Evolutionary conservation across 345 rosid genomes (phyloP), one percentile per base, ranked within the genome.

Genomic region (Sisymbrium irio): DNA sequence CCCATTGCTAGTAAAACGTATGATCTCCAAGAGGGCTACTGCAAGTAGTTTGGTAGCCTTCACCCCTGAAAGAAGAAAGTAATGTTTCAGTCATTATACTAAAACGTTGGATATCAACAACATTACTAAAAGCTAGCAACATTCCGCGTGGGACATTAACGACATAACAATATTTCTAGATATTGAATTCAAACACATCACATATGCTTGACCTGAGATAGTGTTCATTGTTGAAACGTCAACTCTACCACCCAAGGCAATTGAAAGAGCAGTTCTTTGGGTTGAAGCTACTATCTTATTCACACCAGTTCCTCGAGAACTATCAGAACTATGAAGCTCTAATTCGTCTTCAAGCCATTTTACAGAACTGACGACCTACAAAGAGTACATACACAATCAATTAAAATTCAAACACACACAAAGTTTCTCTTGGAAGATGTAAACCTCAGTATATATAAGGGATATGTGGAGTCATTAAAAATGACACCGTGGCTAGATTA

Each of bases 331-430:
- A 75, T 86, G 96, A 71, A 89, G 89, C 79, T 93, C 98, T 79
- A 89, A 64, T 81, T 93, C 97, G 80, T 93, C 96, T 84, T 90
- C 97, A 46, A 93, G 97, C 98, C 98, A 93, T 75, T 93, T 93
- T 41, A 87, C 96, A n/a, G 97, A 86, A 81, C 96, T 87, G 65
- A 87, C 93, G 61, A 93, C 96, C 98, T 93, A 72, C 44, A 73
- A 45, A 33, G 79, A 44, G 47, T 60, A 77, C 25, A 58, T 39
- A 65, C 46, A 22, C 57, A 61, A 28, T 47, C 36, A 27, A 20
- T 62, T 40, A 40, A 28, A 72, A 39, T 18, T 17, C 17, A 59
- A 47, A n/a, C 9, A 54, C 62, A 14, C 25, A 32, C 5, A 6
- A 47, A 36, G 49, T 17, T 9, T 60, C 47, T 46, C 14, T 0